A percentile compares a stretch with the other conserved stretches of the same genome.
phyloP scores from a whole-genome alignment of 345 rosid genomes.

The Lagerstroemia speciosa region DNA sequence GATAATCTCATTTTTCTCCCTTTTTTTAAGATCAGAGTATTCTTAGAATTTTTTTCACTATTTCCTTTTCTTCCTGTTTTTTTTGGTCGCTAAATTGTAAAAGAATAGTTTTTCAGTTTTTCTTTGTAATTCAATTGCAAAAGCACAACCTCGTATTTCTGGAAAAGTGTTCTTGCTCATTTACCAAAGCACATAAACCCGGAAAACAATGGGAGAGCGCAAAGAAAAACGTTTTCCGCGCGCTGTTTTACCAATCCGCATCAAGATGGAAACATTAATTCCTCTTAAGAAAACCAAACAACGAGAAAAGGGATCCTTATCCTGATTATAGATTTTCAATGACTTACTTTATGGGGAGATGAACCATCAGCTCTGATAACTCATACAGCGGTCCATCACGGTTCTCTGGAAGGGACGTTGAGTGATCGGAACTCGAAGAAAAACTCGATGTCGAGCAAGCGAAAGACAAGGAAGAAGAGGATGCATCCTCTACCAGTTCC shows the following conservation, averaged over 20 bases:
- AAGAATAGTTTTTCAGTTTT: not conserved
- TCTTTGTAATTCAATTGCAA: not conserved
- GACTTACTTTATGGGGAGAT: conserved; percentile 65
- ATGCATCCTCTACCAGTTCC: conserved; percentile 44
- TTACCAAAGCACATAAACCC: not conserved
- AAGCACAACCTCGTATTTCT: not conserved
- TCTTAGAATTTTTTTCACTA: not conserved
- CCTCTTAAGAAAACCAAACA: not conserved
- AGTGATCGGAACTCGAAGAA: not conserved
- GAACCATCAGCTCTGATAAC: conserved; percentile 59
- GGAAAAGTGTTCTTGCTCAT: not conserved
- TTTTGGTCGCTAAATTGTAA: not conserved
- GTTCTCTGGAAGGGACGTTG: conserved; percentile 8
- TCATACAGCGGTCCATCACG: conserved; percentile 47
- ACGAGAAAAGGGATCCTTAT: not conserved
- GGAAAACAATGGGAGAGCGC: not conserved
- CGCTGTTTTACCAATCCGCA: not conserved
- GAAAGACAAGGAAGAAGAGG: conserved; percentile 19
- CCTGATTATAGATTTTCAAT: not conserved
- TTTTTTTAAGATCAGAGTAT: too few species aligned
- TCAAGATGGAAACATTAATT: not conserved
- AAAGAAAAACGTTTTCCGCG: not conserved
- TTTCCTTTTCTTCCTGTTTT: not conserved
- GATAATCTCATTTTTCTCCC: not conserved
- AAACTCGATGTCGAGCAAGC: conserved; percentile 21